phyloP scores from a whole-genome alignment of 805 yeast species.

The Saccharomycopsis synnaedendra region DNA sequence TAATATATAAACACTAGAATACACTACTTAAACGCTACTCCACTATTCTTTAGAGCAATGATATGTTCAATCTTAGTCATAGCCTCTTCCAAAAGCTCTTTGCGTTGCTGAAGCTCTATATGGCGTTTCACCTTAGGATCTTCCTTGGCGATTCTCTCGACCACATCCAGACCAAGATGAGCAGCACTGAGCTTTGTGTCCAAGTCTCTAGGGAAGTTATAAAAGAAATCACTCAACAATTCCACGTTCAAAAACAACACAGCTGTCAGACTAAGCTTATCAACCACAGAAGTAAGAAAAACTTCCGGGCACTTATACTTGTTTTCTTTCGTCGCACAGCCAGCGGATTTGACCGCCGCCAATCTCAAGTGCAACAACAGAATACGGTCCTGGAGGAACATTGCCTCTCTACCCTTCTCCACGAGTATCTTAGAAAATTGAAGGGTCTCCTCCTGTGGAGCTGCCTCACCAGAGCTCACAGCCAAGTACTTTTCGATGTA shows the following conservation, averaged over 20 bases:
- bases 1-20: neutral
- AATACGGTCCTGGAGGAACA: constrained; percentile 65
- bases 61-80: constrained; percentile 59
- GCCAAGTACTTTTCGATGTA: constrained; percentile 31
- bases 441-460: constrained; percentile 45
- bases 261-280: constrained; percentile 86
- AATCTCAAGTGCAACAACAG: constrained; percentile 63
- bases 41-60: constrained; percentile 13
- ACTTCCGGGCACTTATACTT: constrained; percentile 92
- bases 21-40: neutral
- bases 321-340: constrained; percentile 68
- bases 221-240: constrained; percentile 85
- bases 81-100: constrained; percentile 79
- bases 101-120: constrained; percentile 86
- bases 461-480: constrained; percentile 22
- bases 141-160: constrained; percentile 86
- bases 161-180: constrained; percentile 53
- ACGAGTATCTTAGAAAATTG: constrained; percentile 76
- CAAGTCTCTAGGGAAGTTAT: constrained; percentile 89
- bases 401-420: constrained; percentile 72
- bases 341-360: constrained; percentile 60
- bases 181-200: constrained; percentile 60
- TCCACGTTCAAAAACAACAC: constrained; percentile 90
- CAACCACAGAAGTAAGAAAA: constrained; percentile 84
- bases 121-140: constrained; percentile 87